Percentiles rank a stretch among this genome's conserved stretches.
Conservation (phyloP, 139 green algal species). For the Diplosphaera chodatii region DNA sequence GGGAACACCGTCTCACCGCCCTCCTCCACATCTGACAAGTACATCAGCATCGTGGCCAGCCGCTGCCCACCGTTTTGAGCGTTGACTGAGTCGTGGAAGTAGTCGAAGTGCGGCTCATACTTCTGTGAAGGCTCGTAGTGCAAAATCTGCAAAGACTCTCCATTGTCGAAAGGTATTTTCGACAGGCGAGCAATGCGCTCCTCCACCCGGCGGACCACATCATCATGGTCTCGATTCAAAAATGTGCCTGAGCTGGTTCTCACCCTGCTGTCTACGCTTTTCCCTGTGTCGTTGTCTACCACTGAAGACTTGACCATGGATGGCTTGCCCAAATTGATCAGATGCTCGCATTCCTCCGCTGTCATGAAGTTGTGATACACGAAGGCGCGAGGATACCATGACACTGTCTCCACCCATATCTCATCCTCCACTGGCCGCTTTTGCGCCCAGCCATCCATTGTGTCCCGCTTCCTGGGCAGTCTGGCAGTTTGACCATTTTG, state of each 20-base stretch:
- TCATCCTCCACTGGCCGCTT: too few species aligned
- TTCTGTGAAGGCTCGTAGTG: constrained; percentile 55
- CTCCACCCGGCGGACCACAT: constrained; percentile 49
- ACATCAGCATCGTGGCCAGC: constrained; percentile 79
- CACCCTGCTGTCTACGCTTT: constrained; percentile 27
- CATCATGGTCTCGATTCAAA: constrained; percentile 39
- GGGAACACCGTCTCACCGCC: constrained; percentile 33
- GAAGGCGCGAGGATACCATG: constrained; percentile 3
- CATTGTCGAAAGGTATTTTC: constrained; percentile 28
- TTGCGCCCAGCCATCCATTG: not conserved
- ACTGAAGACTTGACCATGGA: constrained; percentile 41
- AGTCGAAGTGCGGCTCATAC: constrained; percentile 78
- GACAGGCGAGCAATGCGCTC: constrained; percentile 45
- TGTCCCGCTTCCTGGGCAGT: not conserved
- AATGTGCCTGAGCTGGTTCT: constrained; percentile 39
- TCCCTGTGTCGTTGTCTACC: constrained; percentile 44
- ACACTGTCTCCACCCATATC: not conserved
- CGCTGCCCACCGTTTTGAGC: constrained; percentile 48
- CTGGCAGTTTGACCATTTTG: not conserved
- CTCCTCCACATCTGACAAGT: constrained; percentile 50
- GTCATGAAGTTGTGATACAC: constrained; percentile 39
- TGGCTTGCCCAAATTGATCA: constrained; percentile 22
- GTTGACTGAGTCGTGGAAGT: constrained; percentile 65
- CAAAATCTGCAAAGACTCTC: constrained; percentile 44
- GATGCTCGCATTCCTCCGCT: constrained; percentile 40